A percentile compares a stretch with the other conserved stretches of the same genome.
These are phyloP conservation scores for Ganoderma lucidum DNA, from an alignment of 1,284 basidiomycete species.

Conservation along the genomic window DNA sequence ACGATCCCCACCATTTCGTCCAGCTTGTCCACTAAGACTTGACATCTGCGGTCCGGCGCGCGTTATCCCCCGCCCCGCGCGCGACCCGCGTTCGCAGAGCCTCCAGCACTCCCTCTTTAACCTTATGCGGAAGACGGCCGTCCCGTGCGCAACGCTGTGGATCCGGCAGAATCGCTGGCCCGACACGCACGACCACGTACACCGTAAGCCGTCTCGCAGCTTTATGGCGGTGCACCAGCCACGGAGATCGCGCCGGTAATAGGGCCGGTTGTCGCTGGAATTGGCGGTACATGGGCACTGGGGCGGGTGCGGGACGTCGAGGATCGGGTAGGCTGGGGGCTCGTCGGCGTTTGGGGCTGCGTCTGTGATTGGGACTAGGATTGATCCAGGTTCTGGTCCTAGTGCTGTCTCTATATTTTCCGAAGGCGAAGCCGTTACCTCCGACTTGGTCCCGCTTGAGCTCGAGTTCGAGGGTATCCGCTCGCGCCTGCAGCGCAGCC, in stretches of 20 bases:
- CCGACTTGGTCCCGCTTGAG: not conserved
- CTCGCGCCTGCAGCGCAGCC: not conserved
- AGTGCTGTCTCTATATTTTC: not conserved
- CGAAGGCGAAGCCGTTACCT: not conserved
- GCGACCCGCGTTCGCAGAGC: not conserved
- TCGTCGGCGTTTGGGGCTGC: not conserved
- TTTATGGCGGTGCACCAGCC: not conserved
- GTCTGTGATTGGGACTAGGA: too few relatives aligned
- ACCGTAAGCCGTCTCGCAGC: not conserved
- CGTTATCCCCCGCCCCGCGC: not conserved
- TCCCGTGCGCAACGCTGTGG: not conserved
- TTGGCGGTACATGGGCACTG: not conserved
- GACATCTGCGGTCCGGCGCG: not conserved
- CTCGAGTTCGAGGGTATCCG: not conserved
- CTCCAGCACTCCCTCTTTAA: not conserved
- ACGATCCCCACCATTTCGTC: not conserved
- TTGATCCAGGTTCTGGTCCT: too few relatives aligned
- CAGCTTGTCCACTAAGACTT: not conserved
- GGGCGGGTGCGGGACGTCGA: not conserved
- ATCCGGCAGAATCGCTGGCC: constrained; percentile 4
- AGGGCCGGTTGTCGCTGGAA: not conserved
- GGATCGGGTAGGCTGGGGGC: constrained; percentile 5
- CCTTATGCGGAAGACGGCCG: not conserved
- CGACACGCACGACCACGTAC: not conserved
- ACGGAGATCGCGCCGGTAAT: not conserved